A percentile compares a stretch with the other conserved stretches of the same genome.
Conservation (phyloP, 495 filamentous ascomycete genomes). For the Daldinia concentrica region DNA sequence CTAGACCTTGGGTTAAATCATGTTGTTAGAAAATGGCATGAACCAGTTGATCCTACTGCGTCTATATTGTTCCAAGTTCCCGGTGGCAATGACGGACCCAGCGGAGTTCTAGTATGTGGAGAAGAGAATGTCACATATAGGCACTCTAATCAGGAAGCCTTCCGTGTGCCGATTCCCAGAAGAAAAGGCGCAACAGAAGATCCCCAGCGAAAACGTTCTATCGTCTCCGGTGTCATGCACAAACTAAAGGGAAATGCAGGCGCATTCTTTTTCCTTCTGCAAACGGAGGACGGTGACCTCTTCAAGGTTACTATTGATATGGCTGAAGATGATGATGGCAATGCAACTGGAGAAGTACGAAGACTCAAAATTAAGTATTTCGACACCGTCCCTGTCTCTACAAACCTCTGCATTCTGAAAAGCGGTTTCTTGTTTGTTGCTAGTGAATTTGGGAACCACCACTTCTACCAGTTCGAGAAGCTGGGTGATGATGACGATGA, state of each 20-base stretch:
- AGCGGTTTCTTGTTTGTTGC: conserved; percentile 96
- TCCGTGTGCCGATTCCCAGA: conserved; percentile 88
- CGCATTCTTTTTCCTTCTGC: conserved; percentile 96
- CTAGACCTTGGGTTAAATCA: conserved; percentile 96
- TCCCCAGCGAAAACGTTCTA: conserved; percentile 84
- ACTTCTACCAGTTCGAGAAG: conserved; percentile 97
- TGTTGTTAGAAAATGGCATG: conserved; percentile 94
- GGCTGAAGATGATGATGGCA: conserved; percentile 80
- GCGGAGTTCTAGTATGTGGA: conserved; percentile 92
- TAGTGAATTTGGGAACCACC: conserved; percentile 89
- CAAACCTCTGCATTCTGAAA: conserved; percentile 88
- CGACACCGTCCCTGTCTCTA: conserved; percentile 90
- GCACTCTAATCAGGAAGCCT: conserved; percentile 89
- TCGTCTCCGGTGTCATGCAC: conserved; percentile 93
- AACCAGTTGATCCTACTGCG: conserved; percentile 89
- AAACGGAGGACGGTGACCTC: conserved; percentile 94
- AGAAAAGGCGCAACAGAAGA: conserved; percentile 88
- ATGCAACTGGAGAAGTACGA: conserved; percentile 80
- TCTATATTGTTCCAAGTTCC: conserved; percentile 95
- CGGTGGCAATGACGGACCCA: conserved; percentile 91
- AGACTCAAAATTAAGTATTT: conserved; percentile 96
- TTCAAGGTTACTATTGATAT: conserved; percentile 97
- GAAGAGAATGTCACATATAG: conserved; percentile 95
- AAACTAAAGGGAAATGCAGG: conserved; percentile 82
- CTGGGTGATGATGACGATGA: conserved; percentile 97